Percentiles rank a stretch among this genome's conserved stretches.
phyloP scores from a whole-genome alignment of 2,329 filamentous ascomycete species.

The Pseudogymnoascus sp. region DNA sequence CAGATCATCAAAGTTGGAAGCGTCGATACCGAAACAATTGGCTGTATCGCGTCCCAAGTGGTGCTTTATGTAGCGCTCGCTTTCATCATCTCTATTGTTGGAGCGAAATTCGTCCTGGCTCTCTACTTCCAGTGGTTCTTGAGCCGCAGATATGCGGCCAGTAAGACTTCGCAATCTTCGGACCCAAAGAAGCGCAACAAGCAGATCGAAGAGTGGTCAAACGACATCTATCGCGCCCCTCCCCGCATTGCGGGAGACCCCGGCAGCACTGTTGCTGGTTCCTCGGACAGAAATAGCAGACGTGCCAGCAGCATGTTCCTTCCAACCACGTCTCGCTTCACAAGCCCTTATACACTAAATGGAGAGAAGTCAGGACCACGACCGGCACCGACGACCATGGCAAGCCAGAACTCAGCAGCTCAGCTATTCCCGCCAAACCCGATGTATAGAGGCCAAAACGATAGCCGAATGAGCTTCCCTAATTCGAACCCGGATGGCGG shows the following conservation, averaged over 20 bases:
- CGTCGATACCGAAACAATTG: constrained; percentile 91
- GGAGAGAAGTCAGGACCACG: constrained; percentile 45
- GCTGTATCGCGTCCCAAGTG: constrained; percentile 95
- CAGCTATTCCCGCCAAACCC: constrained; percentile 63
- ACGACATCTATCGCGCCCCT: constrained; percentile 92
- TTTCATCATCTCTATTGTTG: constrained; percentile 86
- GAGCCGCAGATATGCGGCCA: constrained; percentile 74
- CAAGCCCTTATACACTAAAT: constrained; percentile 77
- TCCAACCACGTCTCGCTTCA: constrained; percentile 91
- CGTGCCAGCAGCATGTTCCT: constrained; percentile 70
- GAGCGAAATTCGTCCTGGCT: constrained; percentile 80
- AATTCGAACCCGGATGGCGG: constrained; percentile 48
- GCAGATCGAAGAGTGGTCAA: constrained; percentile 96
- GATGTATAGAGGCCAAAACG: constrained; percentile 64
- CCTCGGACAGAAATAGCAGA: constrained; percentile 67
- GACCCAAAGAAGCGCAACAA: constrained; percentile 78
- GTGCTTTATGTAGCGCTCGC: constrained; percentile 89
- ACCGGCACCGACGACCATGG: constrained; percentile 80
- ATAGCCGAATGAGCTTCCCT: constrained; percentile 59
- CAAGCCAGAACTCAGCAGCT: constrained; percentile 69
- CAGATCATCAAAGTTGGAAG: constrained; percentile 95
- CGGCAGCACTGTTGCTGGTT: constrained; percentile 54
- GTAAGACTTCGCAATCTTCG: constrained; percentile 75
- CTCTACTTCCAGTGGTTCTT: constrained; percentile 96
- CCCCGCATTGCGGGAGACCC: constrained; percentile 72